phyloP scores from a whole-genome alignment of 352 stramenopile species.

The Globisporangium alternatum region DNA sequence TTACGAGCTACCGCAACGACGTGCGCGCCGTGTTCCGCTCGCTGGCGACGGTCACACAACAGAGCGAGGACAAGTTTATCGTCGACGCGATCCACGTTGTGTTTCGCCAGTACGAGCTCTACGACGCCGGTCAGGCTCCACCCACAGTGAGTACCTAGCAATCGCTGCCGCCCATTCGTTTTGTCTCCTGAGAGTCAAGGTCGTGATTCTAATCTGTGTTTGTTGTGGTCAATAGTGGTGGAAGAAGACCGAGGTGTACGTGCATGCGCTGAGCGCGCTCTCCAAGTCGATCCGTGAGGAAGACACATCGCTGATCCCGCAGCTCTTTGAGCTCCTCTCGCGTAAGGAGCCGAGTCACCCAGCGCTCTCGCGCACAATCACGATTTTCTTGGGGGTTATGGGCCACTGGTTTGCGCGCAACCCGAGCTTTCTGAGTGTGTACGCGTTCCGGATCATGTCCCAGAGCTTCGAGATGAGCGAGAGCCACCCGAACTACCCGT shows the following conservation, averaged over 20 bases:
- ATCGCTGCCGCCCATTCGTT: background rate
- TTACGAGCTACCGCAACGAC: conserved; percentile 66
- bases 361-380: conserved; percentile 54
- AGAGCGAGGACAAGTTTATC: conserved; percentile 78
- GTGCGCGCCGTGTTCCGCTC: conserved; percentile 73
- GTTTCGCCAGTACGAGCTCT: conserved; percentile 65
- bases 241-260: conserved; percentile 76
- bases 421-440: conserved; percentile 47
- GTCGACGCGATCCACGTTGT: conserved; percentile 71
- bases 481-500: conserved; percentile 35
- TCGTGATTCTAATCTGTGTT: background rate
- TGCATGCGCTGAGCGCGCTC: conserved; percentile 74
- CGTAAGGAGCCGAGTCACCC: conserved; percentile 59
- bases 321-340: conserved; percentile 72
- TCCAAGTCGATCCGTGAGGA: conserved; percentile 81
- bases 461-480: conserved; percentile 59
- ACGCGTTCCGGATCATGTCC: conserved; percentile 68
- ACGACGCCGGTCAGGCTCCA: conserved; percentile 30
- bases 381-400: conserved; percentile 69
- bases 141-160: conserved; percentile 23
- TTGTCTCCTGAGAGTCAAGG: background rate
- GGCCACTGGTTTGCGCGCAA: conserved; percentile 76
- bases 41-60: conserved; percentile 61
- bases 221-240: conserved; percentile 44
- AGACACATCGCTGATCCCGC: conserved; percentile 69